Percentiles rank a stretch among this genome's conserved stretches.
These are phyloP conservation scores for Debaryomyces fabryi DNA, from an alignment of 1,139 yeast species.

Conservation along the genomic window DNA sequence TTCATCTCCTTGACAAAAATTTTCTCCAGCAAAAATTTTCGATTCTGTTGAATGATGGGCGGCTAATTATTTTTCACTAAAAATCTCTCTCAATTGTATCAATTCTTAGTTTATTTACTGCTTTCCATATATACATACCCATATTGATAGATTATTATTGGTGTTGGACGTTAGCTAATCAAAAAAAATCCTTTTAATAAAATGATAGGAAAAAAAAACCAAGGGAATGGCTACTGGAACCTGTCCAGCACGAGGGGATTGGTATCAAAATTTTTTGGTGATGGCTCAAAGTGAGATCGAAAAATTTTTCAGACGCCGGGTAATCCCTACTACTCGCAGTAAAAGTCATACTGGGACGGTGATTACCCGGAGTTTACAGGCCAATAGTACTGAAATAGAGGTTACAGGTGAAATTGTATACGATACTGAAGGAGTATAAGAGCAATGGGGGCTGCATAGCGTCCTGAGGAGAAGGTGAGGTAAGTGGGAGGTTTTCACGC, in stretches of 20 bases:
- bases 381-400: neutral
- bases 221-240: slow-evolving; percentile 8
- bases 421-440: neutral
- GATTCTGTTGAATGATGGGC: neutral
- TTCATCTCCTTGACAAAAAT: neutral
- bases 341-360: slow-evolving; percentile 18
- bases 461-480: neutral
- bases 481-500: neutral
- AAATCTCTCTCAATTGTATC: neutral
- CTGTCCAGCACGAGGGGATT: slow-evolving; percentile 25
- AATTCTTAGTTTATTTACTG: neutral
- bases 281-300: slow-evolving; percentile 13
- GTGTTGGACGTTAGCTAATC: slow-evolving; percentile 23
- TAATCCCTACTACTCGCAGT: slow-evolving; percentile 10
- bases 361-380: slow-evolving; percentile 2
- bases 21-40: neutral
- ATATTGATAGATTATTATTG: slow-evolving; percentile 31
- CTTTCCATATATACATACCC: slow-evolving; percentile 37
- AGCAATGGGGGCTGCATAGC: neutral
- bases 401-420: neutral
- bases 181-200: slow-evolving; percentile 16
- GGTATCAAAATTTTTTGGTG: slow-evolving; percentile 11
- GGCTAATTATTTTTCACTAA: neutral
- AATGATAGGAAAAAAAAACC: slow-evolving; percentile 8
- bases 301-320: slow-evolving; percentile 19